phyloP scores from a whole-genome alignment of 441 rosid genomes.

The Viola pubescens region DNA sequence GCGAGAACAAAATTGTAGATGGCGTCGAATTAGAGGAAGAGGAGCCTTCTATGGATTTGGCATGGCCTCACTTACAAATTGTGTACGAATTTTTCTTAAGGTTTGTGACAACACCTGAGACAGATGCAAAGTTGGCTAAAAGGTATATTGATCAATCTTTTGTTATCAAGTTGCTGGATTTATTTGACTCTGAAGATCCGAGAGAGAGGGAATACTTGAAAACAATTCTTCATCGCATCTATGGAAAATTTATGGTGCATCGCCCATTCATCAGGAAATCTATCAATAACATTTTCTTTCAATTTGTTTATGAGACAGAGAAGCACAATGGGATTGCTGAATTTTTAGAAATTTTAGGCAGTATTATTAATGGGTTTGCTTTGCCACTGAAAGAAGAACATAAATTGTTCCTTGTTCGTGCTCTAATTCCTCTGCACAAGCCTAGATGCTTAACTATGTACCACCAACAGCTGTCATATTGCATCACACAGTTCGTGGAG shows the following conservation, averaged over 20 bases:
- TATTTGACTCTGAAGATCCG: constrained; percentile 82
- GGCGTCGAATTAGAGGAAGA: constrained; percentile 78
- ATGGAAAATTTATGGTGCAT: constrained; percentile 89
- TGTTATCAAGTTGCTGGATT: constrained; percentile 52
- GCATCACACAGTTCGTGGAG: constrained; percentile 74
- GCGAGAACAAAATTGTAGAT: constrained; percentile 51
- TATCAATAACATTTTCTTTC: constrained; percentile 69
- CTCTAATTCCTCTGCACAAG: constrained; percentile 69
- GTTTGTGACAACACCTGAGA: constrained; percentile 69
- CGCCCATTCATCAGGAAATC: constrained; percentile 82
- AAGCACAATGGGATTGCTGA: constrained; percentile 42
- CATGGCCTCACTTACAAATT: constrained; percentile 83
- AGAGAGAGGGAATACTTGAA: constrained; percentile 81
- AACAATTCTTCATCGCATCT: constrained; percentile 72
- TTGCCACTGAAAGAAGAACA: constrained; percentile 86
- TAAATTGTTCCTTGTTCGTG: constrained; percentile 64
- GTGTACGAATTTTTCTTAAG: constrained; percentile 75
- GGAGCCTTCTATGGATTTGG: constrained; percentile 75
- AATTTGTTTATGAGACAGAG: constrained; percentile 57
- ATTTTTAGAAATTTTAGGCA: constrained; percentile 68
- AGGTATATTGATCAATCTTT: constrained; percentile 61
- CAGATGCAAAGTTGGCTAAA: constrained; percentile 69
- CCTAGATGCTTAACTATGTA: constrained; percentile 75
- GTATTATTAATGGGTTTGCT: constrained; percentile 81
- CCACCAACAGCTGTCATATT: constrained; percentile 75